Conservation (phyloP, 164 flowering plant genomes). For the Litsea cubeba region DNA sequence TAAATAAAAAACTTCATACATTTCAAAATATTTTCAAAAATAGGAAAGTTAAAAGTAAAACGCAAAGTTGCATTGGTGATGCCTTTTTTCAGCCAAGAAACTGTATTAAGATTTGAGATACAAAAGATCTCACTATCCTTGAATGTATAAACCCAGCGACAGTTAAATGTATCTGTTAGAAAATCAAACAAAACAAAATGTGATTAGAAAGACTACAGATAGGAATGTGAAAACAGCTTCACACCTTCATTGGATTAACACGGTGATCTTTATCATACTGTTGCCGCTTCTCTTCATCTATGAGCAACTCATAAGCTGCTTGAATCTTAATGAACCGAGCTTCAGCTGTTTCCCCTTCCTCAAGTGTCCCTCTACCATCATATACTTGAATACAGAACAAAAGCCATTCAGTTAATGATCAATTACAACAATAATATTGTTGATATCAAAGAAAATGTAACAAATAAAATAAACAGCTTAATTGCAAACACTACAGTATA, state of each 20-base stretch:
- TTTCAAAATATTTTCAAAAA: not conserved
- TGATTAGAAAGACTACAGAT: not conserved
- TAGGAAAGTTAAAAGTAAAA: not conserved
- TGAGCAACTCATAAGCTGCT: conserved; percentile 93
- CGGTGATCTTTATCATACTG: conserved; percentile 73
- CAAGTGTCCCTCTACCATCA: conserved; percentile 87
- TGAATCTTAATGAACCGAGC: conserved; percentile 92
- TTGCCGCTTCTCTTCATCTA: conserved; percentile 66
- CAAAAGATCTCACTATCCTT: no score
- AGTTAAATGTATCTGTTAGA: no score
- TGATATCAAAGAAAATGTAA: not conserved
- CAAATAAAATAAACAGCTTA: no score
- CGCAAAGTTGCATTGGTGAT: no score
- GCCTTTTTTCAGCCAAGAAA: no score
- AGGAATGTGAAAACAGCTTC: not conserved
- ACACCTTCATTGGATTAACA: conserved; percentile 92
- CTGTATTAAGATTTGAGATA: no score
- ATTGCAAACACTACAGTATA: no score
- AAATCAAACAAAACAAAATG: not conserved
- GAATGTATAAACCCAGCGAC: not conserved
- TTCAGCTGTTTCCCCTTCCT: conserved; percentile 94
- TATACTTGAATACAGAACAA: conserved; percentile 47
- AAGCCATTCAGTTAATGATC: not conserved
- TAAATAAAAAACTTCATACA: not conserved
- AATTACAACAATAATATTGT: not conserved